A percentile compares a stretch with the other conserved stretches of the same genome.
These are phyloP conservation scores for Pleodorina starrii DNA, from an alignment of 139 green algal species.

Conservation along the genomic window DNA sequence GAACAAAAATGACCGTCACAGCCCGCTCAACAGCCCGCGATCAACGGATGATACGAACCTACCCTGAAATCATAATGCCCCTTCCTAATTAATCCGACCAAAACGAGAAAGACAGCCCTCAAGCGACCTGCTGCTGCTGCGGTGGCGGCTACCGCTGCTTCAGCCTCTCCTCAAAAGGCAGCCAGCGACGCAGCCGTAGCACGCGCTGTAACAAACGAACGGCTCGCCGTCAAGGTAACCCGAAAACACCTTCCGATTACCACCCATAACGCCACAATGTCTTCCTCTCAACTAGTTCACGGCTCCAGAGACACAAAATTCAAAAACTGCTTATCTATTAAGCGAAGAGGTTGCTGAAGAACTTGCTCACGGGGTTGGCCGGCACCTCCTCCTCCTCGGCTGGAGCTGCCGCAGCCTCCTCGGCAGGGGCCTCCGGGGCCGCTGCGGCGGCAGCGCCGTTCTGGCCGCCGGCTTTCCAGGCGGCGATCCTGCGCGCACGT, in stretches of 20 bases:
- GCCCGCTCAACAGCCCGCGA: not conserved
- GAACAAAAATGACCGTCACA: not conserved
- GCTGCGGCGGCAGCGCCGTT: not conserved
- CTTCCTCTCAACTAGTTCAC: too few relatives aligned
- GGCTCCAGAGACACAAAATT: too few relatives aligned
- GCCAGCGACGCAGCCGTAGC: too few relatives aligned
- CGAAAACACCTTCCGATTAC: too few relatives aligned
- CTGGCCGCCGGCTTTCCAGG: constrained; percentile 14
- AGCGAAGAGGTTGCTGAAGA: constrained; percentile 27
- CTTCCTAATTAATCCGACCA: not conserved
- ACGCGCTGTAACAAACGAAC: too few relatives aligned
- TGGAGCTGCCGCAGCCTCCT: too few relatives aligned
- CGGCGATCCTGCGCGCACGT: constrained; percentile 13
- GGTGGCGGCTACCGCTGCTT: not conserved
- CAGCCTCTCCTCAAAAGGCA: too few relatives aligned
- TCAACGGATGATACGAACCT: not conserved
- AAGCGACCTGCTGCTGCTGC: not conserved
- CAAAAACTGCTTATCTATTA: too few relatives aligned
- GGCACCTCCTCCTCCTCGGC: constrained; percentile 1
- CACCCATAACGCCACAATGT: too few relatives aligned
- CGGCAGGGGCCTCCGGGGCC: not conserved
- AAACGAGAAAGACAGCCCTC: not conserved
- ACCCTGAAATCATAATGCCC: not conserved
- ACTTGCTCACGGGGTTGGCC: constrained; percentile 25
- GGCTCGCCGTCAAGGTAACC: too few relatives aligned